phyloP scores from a whole-genome alignment of 2,329 filamentous ascomycete genomes.

The Ophiocordyceps robertsii region DNA sequence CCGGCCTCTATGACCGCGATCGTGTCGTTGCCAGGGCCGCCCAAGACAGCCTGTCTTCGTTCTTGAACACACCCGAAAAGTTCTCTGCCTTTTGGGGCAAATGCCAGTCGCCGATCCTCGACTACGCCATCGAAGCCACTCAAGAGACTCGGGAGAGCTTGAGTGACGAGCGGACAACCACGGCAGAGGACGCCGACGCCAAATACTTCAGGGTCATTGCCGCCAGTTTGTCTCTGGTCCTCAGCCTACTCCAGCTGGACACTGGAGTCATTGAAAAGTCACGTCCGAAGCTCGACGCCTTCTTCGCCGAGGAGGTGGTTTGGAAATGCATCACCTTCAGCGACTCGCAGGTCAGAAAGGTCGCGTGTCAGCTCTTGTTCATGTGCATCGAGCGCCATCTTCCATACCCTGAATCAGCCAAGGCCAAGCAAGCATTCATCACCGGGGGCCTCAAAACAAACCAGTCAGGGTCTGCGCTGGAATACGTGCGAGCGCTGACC shows the following conservation, averaged over 20 bases:
- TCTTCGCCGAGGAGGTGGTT: conserved; percentile 52
- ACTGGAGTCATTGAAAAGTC: conserved; percentile 44
- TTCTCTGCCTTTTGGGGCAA: conserved; percentile 61
- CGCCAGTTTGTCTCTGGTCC: conserved; percentile 39
- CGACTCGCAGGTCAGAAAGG: conserved; percentile 38
- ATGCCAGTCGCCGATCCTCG: conserved; percentile 68
- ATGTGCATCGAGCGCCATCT: conserved; percentile 33
- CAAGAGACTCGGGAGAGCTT: conserved; percentile 70
- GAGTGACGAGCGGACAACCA: conserved; percentile 80
- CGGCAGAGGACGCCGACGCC: conserved; percentile 67
- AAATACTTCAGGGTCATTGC: conserved; percentile 70
- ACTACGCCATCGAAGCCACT: conserved; percentile 69
- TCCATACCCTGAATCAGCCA: conserved; percentile 33
- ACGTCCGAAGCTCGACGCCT: conserved; percentile 45
- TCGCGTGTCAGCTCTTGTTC: conserved; percentile 36
- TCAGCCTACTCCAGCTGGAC: conserved; percentile 36
- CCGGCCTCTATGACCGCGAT: conserved; percentile 79
- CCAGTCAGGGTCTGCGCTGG: conserved; percentile 61
- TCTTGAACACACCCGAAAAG: conserved; percentile 74
- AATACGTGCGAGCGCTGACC: conserved; percentile 55
- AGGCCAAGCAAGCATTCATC: conserved; percentile 48
- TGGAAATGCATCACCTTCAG: conserved; percentile 55
- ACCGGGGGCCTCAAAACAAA: conserved; percentile 58
- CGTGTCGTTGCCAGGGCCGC: conserved; percentile 64
- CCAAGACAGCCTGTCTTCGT: conserved; percentile 57